Conservation (phyloP, 202 grass and related monocot genomes). For the Zoysia matrella region DNA sequence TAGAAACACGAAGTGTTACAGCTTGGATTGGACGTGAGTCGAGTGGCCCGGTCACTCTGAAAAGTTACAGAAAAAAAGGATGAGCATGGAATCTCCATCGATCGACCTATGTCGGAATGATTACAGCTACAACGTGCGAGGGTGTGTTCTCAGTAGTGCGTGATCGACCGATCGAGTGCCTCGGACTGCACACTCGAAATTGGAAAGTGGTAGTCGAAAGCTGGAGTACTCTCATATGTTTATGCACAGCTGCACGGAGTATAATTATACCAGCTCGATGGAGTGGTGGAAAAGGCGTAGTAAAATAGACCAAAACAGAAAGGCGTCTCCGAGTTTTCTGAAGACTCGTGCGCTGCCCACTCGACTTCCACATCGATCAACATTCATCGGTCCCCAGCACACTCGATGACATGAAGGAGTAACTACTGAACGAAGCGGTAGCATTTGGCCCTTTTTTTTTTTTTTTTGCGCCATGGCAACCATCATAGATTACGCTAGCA, state of each 20-base stretch:
- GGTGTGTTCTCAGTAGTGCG: conserved; percentile 6
- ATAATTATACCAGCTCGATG: conserved; percentile 34
- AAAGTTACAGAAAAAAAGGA: not conserved
- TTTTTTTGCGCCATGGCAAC: not conserved
- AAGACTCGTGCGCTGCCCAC: conserved; percentile 24
- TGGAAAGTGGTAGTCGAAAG: no score
- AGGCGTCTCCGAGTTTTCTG: not conserved
- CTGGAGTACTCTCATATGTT: not conserved
- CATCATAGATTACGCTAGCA: not conserved
- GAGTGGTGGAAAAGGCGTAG: conserved; percentile 26
- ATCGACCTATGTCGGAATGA: conserved; percentile 23
- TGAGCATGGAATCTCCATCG: conserved; percentile 33
- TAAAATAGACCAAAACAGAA: conserved; percentile 13
- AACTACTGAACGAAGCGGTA: no score
- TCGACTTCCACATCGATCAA: not conserved
- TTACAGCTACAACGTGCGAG: conserved; percentile 9
- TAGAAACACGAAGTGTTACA: no score
- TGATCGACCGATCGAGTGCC: conserved; percentile 29
- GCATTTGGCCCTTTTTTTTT: no score
- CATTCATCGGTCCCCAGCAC: not conserved
- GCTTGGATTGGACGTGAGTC: not conserved
- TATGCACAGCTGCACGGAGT: conserved; percentile 1
- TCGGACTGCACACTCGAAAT: not conserved
- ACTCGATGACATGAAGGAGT: not conserved
- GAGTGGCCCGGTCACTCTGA: not conserved